These are phyloP conservation scores for Ophiostoma himal-ulmi DNA, from an alignment of 2,329 filamentous ascomycete species.

Conservation along the genomic window DNA sequence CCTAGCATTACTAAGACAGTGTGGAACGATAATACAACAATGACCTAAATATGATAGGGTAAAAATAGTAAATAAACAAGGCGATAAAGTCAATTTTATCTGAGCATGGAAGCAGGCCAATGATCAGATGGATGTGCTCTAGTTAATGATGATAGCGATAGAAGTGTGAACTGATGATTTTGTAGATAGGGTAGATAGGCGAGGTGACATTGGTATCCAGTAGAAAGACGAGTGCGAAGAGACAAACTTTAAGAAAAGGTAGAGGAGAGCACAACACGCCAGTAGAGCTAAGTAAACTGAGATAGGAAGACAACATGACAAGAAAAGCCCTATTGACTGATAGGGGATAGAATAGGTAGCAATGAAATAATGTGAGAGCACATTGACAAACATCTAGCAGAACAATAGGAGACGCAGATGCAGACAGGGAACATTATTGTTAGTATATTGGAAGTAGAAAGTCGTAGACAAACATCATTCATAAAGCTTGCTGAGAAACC, in stretches of 20 bases:
- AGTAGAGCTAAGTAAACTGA: too few species aligned
- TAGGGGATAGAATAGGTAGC: too few species aligned
- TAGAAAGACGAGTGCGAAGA: not conserved
- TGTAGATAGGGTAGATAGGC: not conserved
- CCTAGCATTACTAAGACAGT: not conserved
- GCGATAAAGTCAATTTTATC: not conserved
- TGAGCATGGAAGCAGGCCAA: not conserved
- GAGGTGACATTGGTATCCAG: not conserved
- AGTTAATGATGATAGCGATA: not conserved
- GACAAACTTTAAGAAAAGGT: not conserved
- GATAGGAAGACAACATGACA: not conserved
- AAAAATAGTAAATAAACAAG: not conserved
- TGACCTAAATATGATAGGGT: not conserved
- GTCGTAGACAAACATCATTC: constrained; percentile 9
- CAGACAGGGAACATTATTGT: constrained; percentile 4
- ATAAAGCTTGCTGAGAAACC: constrained; percentile 1
- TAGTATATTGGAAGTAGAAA: constrained; percentile 2
- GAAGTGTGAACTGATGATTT: not conserved
- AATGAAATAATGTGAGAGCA: too few species aligned
- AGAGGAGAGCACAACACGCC: not conserved
- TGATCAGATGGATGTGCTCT: not conserved
- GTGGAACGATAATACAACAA: not conserved
- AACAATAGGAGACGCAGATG: not conserved
- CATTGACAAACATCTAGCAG: not conserved
- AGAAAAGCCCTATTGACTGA: too few species aligned